Base-by-base conservation (phyloP, 2,329 filamentous ascomycete species). In the Tolypocladium capitatum region DNA sequence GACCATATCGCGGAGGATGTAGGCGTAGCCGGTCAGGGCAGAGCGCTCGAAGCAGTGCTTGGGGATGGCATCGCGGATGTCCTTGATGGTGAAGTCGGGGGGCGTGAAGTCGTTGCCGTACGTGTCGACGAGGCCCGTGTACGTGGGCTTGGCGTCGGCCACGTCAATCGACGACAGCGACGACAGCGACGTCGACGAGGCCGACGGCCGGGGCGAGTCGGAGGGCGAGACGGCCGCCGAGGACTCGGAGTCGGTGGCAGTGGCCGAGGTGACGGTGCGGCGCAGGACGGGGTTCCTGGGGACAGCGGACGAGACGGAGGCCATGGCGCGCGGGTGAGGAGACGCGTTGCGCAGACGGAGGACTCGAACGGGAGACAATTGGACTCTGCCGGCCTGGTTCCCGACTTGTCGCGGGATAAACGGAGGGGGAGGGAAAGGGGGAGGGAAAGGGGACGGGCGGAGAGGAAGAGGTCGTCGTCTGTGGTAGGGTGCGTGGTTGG, bases 31-130 rank as follows among this genome's bases (percentile, higher is more conserved):
- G 55, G 72, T 80, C 55, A 80, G 64, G 52, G 79, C 86, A 43
- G 87, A 94, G 52, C 92, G 84, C 73, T 96, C 76, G 68, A 85
- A 97, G 78, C 92, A 98, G 76, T 96, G 92, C 69, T 90, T 88
- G 55, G 92, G 92, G 57, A 98, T 98, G 65, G 92, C 92, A 70
- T 95, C 86, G 61, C 88, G 84, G 64, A 98, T 91, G 64, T 98
- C 80, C 76, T 95, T 95, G 77, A 98, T 94, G 63, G 89, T 94
- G 74, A 85, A 98, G 70, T 97, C 84, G 56, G 92, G 92, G 49
- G 94, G 76, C 67, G 87, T 75, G 73, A 98, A 98, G 61, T 89
- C 78, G 68, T 97, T 95, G 68, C 92, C 92, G 66, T 94, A 92
- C 13, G 88, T 91, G 71, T 98, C 90, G 54, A 92, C 61, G 56